Evolutionary conservation across 2,329 filamentous ascomycete species (phyloP).

Genomic region (Lecanoromycetidae sp.): DNA sequence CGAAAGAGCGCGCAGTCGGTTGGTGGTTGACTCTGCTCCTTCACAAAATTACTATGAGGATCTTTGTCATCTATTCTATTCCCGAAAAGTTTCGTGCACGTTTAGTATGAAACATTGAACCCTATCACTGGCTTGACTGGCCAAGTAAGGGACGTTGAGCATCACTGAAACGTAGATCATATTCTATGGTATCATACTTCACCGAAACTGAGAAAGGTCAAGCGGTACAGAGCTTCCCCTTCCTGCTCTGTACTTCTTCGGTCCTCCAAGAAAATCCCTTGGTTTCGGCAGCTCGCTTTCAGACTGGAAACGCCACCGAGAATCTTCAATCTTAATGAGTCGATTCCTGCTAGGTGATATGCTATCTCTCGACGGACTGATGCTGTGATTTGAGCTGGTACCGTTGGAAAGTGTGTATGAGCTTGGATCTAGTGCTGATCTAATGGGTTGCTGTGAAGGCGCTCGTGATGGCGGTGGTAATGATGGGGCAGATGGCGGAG

Average conservation of each 20-base stretch:
- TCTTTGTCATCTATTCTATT: too few relatives aligned
- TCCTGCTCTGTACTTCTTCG: constrained; percentile 75
- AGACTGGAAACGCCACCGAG: constrained; percentile 74
- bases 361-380: constrained; percentile 16
- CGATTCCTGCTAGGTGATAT: constrained; percentile 17
- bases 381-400: constrained; percentile 23
- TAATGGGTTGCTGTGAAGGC: constrained; percentile 36
- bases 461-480: constrained; percentile 29
- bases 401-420: constrained; percentile 65
- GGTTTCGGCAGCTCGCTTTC: constrained; percentile 76
- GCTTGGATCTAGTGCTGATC: constrained; percentile 59
- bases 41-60: too few relatives aligned
- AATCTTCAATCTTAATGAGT: constrained; percentile 55
- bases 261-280: constrained; percentile 61
- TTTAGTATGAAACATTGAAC: too few relatives aligned
- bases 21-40: too few relatives aligned
- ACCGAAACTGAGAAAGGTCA: constrained; percentile 53
- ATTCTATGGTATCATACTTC: constrained; percentile 6
- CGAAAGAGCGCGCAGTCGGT: too few relatives aligned
- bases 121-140: too few relatives aligned
- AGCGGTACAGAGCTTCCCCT: constrained; percentile 88
- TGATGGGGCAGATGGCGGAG: constrained; percentile 31
- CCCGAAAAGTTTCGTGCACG: too few relatives aligned
- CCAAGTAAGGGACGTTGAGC: background rate
- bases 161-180: background rate